A percentile compares a stretch with the other conserved stretches of the same genome.
Conservation (phyloP, 2,329 filamentous ascomycete species). For the Phyllosticta paracitricarpa region DNA sequence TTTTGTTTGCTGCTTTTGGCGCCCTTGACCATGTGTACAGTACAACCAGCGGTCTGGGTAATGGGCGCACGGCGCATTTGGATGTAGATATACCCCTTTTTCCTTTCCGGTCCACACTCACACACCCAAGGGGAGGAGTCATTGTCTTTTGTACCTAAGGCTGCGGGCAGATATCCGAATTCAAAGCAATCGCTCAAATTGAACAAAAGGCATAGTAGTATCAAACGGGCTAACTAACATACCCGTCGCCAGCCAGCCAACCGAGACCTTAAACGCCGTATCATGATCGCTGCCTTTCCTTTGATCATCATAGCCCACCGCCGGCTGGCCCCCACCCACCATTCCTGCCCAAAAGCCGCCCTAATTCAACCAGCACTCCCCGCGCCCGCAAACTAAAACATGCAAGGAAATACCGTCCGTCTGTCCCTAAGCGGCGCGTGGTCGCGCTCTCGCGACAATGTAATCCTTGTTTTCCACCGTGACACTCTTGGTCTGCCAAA, state of each 20-base stretch:
- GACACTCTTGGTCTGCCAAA: slow-evolving; percentile 42
- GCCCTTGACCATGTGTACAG: neutral
- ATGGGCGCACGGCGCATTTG: neutral
- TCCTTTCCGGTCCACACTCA: neutral
- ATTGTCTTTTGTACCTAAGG: neutral
- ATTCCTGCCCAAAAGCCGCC: neutral
- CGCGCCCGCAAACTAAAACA: neutral
- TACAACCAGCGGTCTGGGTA: neutral
- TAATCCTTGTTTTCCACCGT: slow-evolving; percentile 44
- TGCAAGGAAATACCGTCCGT: neutral
- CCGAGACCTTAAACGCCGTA: neutral
- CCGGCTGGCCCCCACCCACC: neutral
- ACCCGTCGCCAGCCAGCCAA: neutral
- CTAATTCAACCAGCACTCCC: neutral
- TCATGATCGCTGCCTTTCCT: neutral
- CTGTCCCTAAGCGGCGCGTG: neutral
- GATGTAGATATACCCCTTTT: neutral
- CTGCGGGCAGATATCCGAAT: neutral
- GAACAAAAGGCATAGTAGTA: neutral
- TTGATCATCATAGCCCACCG: neutral
- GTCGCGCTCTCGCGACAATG: slow-evolving; percentile 15
- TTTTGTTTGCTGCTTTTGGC: neutral
- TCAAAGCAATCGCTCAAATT: neutral
- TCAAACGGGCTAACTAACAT: neutral
- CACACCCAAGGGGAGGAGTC: neutral